These are phyloP conservation scores for Lactifluus pinguis DNA, from an alignment of 768 basidiomycete species.

Conservation along the genomic window DNA sequence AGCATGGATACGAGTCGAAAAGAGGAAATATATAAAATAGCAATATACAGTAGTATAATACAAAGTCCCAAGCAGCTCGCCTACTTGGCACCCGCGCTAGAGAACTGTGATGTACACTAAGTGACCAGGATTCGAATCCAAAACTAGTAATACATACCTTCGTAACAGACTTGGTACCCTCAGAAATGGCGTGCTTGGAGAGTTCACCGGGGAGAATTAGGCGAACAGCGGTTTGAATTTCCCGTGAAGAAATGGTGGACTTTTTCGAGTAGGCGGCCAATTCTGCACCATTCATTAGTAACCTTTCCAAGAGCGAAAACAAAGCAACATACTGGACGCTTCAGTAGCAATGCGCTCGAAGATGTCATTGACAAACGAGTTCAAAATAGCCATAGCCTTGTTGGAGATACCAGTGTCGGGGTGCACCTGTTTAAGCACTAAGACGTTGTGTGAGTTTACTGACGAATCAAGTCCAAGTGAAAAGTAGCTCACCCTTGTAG, in stretches of 20 bases:
- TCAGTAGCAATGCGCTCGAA: slow-evolving; percentile 91
- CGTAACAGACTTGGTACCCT: slow-evolving; percentile 90
- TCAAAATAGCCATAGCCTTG: slow-evolving; percentile 96
- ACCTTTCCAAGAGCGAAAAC: neutral
- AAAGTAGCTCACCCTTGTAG: slow-evolving; percentile 59
- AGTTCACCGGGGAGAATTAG: slow-evolving; percentile 95
- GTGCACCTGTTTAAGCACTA: slow-evolving; percentile 95
- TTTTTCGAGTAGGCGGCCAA: slow-evolving; percentile 97
- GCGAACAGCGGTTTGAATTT: slow-evolving; percentile 95
- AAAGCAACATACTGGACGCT: slow-evolving; percentile 61
- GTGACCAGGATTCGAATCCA: neutral
- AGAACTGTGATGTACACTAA: slow-evolving; percentile 39
- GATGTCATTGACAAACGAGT: slow-evolving; percentile 94
- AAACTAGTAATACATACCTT: slow-evolving; percentile 38
- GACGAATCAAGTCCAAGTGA: neutral
- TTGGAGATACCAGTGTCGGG: slow-evolving; percentile 99
- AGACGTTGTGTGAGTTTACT: neutral
- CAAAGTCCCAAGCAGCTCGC: slow-evolving; percentile 16
- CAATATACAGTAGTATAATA: slow-evolving; percentile 24
- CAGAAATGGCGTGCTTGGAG: slow-evolving; percentile 89
- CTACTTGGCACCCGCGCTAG: slow-evolving; percentile 63
- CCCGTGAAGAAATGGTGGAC: slow-evolving; percentile 96
- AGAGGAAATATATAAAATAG: slow-evolving; percentile 20
- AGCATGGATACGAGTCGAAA: neutral
- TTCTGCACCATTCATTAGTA: slow-evolving; percentile 38